Evolutionary conservation across 371 early-diverging fungal genomes (phyloP), one percentile per base, ranked within the genome.

Genomic region (Haplosporangium sp.): DNA sequence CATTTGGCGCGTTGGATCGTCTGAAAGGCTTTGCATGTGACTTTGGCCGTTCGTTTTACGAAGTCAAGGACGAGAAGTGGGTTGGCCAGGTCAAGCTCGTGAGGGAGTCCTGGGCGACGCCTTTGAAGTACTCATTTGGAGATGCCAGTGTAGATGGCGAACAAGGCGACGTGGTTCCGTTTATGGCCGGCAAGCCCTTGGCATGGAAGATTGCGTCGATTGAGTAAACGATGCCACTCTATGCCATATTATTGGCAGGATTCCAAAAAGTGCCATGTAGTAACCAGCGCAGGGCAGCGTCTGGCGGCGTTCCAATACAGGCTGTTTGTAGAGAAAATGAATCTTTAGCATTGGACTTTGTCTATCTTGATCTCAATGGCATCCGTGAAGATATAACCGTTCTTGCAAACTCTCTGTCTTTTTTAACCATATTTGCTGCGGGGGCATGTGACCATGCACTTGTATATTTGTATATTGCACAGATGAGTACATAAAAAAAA

Each of bases 31-130:
- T 98, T 84, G 93, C 94, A 4, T 93, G 93, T 67, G 91, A 92
- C 47, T 87, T 89, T 81, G 98, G 98, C 7, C 89, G 92, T 42
- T 61, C 69, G 43, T 98, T 98, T 71, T 98, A 98, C 83, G 89
- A 89, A 45, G 85, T 86, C 61, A 81, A 89, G 73, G 74, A 84
- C 47, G 85, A 87, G 40, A 83, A 83, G 64, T 75, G 86, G 65
- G 81, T 82, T 18, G 83, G 83, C 6, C 84, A 77, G 55, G 86
- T 90, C 3, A 89, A 83, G 23, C 73, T 94, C 46, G 83, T 84
- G 21, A 83, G 87, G 48, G 84, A 87, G 63, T 61, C 68, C 20
- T 81, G 83, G 50, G 69, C 63, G 36, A 87, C 94, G 1, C 92
- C 93, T 29, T 69, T 85, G 57, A 80, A 85, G 62, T 86, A 91